Percentiles rank a stretch among this genome's conserved stretches.
Evolutionary conservation across 176 grass and related monocot genomes (phyloP).

Genomic region (Triticum dicoccoides): DNA sequence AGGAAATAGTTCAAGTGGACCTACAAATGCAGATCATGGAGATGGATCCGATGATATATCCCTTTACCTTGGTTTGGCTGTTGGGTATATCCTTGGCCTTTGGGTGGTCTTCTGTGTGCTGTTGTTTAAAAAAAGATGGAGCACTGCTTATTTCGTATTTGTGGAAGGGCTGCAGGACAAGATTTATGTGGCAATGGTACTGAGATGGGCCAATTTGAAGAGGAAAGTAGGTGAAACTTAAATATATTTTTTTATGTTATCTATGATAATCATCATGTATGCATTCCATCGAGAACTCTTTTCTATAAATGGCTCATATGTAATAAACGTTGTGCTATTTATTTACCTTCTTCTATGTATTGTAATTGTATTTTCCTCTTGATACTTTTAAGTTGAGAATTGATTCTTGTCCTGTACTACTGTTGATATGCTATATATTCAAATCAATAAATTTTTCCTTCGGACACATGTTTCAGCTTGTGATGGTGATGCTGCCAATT

Average conservation of each 20-base stretch:
- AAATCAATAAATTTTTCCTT: too few relatives aligned
- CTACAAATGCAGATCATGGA: background rate
- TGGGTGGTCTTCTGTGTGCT: conserved; percentile 27
- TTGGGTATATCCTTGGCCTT: conserved; percentile 38
- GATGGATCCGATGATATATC: conserved; percentile 3
- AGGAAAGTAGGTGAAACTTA: background rate
- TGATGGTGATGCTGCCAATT: too few relatives aligned
- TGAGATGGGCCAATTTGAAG: conserved; percentile 3
- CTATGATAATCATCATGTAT: too few relatives aligned
- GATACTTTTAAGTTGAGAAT: too few relatives aligned
- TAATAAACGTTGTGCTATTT: too few relatives aligned
- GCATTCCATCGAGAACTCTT: too few relatives aligned
- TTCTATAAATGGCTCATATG: too few relatives aligned
- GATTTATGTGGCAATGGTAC: conserved; percentile 3
- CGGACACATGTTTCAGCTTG: too few relatives aligned
- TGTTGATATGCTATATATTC: too few relatives aligned
- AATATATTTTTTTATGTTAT: background rate
- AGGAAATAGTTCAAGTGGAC: background rate
- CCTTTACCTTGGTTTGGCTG: background rate
- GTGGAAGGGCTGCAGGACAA: conserved; percentile 20
- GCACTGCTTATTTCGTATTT: conserved; percentile 26
- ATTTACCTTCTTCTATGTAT: too few relatives aligned
- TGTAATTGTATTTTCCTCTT: too few relatives aligned
- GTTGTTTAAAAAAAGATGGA: conserved; percentile 40
- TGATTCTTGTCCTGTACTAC: too few relatives aligned